Evolutionary conservation across 805 yeast species (phyloP), one percentile per base, ranked within the genome.

Genomic region (Zygosaccharomyces pseudorouxii): DNA sequence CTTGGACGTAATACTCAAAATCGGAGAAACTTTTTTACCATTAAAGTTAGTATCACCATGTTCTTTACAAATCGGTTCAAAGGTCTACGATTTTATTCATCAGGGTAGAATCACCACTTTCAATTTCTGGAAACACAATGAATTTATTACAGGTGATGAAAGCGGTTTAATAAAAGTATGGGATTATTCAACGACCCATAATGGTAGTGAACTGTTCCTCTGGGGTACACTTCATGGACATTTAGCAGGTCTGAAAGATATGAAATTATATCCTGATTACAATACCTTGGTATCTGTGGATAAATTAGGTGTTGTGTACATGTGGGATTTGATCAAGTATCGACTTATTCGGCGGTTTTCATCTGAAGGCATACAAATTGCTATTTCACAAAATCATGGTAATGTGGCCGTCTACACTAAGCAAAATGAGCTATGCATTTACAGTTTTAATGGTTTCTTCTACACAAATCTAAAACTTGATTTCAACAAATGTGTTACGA

Each of bases 151-250:
- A 3, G 75, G 72, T 1, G 71, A 82, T 8, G 64, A 67, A 10
- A 82, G 76, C 59, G 92, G 92, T 1, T 66, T 79, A 0, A 73
- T 87, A 11, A 78, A 80, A 53, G 68, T 80, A 10, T 80, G 90
- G 82, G 74, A 58, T 42, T 62, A 57, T 43, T 42, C 5, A 30
- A 49, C 22, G 43, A 52, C 41, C 51, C 39, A 33, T 14, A 63
- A 4, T 48, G 56, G 40, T 3, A 16, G 29, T 20, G 14, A 33
- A 12, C 28, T 52, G 3, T 22, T 31, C 73, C 73, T 46, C 72
- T 66, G 59, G 75, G 73, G 55, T 58, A 69, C 20, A 67, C 75
- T 45, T 58, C 82, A 43, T 65, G 88, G 89, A 0, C 95, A 86
- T 64, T 59, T 74, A 1, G 50, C 69, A 5, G 61, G 69, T 0